Evolutionary conservation across 805 yeast species (phyloP).

Genomic region (Metschnikowia anglica): DNA sequence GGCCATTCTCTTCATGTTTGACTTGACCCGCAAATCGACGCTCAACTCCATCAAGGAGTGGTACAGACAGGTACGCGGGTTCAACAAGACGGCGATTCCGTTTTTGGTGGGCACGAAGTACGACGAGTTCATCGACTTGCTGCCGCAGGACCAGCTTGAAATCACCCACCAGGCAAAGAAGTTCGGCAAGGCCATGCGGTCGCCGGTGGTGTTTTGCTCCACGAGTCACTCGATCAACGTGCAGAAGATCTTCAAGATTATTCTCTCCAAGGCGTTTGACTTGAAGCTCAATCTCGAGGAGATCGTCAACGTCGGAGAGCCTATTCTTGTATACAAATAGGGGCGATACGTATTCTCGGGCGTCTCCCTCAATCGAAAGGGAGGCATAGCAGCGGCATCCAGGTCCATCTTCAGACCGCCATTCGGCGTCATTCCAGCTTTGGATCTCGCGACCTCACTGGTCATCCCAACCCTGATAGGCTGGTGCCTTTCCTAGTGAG

Average conservation of each 20-base stretch:
- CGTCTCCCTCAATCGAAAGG: too few relatives aligned
- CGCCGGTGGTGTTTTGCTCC: constrained; percentile 82
- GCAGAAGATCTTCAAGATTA: constrained; percentile 89
- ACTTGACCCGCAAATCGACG: constrained; percentile 81
- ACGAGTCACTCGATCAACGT: constrained; percentile 90
- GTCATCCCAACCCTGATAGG: too few relatives aligned
- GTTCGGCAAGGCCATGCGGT: constrained; percentile 87
- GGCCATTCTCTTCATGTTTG: constrained; percentile 85
- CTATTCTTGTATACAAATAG: constrained; percentile 66
- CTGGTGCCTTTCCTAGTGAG: too few relatives aligned
- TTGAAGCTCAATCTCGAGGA: constrained; percentile 80
- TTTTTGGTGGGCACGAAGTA: constrained; percentile 91
- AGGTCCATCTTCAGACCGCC: too few relatives aligned
- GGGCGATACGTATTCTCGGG: too few relatives aligned
- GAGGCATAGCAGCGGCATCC: too few relatives aligned
- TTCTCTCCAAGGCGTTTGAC: constrained; percentile 88
- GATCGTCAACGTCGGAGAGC: constrained; percentile 85
- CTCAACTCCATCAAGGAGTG: constrained; percentile 88
- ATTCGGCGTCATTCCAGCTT: too few relatives aligned
- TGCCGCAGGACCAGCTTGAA: constrained; percentile 78
- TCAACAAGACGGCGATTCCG: constrained; percentile 88
- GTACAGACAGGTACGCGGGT: constrained; percentile 89
- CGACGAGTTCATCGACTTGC: constrained; percentile 78
- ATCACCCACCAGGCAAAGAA: constrained; percentile 78
- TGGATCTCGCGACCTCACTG: too few relatives aligned